Evolutionary conservation across 1,284 basidiomycete genomes (phyloP).

Genomic region (Ceratorhiza oryzae-sativae): DNA sequence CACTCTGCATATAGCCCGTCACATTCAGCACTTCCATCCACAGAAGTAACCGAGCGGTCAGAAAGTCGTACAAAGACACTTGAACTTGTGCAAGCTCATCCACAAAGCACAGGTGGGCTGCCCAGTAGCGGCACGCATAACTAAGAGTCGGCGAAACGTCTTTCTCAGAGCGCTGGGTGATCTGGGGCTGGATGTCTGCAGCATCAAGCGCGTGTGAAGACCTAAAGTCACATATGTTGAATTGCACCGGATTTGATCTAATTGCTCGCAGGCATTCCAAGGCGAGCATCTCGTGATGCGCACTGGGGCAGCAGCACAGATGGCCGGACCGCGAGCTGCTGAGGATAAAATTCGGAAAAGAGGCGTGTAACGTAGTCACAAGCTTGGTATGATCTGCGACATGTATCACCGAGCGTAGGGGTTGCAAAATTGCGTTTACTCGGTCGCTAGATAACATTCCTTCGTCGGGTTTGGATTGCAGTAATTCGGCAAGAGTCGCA

Average conservation of each 20-base stretch:
- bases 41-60: constrained; percentile 12
- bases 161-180: background rate
- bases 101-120: background rate
- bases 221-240: constrained; percentile 20
- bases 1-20: background rate
- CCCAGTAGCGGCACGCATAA: constrained; percentile 30
- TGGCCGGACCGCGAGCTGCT: background rate
- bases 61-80: constrained; percentile 2
- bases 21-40: constrained; percentile 38
- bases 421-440: background rate
- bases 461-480: background rate
- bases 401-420: constrained; percentile 2
- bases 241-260: background rate
- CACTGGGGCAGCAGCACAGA: background rate
- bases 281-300: background rate
- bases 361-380: constrained; percentile 5
- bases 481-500: background rate
- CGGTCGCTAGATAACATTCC: background rate
- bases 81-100: too few species aligned
- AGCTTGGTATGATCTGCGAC: background rate
- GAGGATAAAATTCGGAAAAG: constrained; percentile 6
- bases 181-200: background rate
- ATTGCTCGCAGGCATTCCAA: background rate
- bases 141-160: background rate
- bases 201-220: background rate